Evolutionary conservation across 2,329 filamentous ascomycete species (phyloP).

Genomic region (Trichophyton mentagrophytes): DNA sequence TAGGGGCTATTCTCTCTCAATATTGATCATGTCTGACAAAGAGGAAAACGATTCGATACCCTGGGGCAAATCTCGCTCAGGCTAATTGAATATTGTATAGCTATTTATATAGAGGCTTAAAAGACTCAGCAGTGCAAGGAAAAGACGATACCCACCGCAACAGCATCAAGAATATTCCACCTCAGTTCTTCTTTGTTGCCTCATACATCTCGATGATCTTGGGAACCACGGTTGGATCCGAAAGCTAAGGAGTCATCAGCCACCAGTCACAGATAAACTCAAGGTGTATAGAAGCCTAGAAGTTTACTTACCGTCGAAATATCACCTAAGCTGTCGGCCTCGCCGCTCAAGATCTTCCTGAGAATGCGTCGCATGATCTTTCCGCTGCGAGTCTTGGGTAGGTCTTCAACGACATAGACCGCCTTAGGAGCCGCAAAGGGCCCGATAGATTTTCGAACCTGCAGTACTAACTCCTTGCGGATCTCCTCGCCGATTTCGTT

Average conservation of each 20-base stretch:
- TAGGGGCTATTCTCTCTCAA: too few relatives aligned
- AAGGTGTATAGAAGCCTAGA: not conserved
- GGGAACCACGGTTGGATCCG: constrained; percentile 76
- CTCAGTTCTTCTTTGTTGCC: constrained; percentile 23
- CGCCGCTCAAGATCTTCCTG: constrained; percentile 91
- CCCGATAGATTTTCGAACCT: constrained; percentile 93
- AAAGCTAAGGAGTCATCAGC: constrained; percentile 46
- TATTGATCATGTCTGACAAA: too few relatives aligned
- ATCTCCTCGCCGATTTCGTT: constrained; percentile 52
- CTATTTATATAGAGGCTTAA: not conserved
- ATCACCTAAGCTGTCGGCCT: constrained; percentile 94
- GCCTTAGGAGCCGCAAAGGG: constrained; percentile 95
- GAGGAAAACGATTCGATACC: not conserved
- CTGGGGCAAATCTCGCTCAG: not conserved
- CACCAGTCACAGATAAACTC: not conserved
- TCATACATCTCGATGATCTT: constrained; percentile 80
- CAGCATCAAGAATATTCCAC: not conserved
- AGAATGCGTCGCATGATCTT: constrained; percentile 99
- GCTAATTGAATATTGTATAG: not conserved
- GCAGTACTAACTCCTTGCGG: constrained; percentile 84
- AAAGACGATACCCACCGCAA: not conserved
- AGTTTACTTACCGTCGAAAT: constrained; percentile 62
- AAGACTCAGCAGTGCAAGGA: not conserved
- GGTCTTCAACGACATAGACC: constrained; percentile 77
- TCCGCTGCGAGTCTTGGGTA: constrained; percentile 92